Evolutionary conservation across 208 protist species (phyloP), one percentile per base, ranked within the genome.

Genomic region (Crithidia sp.): DNA sequence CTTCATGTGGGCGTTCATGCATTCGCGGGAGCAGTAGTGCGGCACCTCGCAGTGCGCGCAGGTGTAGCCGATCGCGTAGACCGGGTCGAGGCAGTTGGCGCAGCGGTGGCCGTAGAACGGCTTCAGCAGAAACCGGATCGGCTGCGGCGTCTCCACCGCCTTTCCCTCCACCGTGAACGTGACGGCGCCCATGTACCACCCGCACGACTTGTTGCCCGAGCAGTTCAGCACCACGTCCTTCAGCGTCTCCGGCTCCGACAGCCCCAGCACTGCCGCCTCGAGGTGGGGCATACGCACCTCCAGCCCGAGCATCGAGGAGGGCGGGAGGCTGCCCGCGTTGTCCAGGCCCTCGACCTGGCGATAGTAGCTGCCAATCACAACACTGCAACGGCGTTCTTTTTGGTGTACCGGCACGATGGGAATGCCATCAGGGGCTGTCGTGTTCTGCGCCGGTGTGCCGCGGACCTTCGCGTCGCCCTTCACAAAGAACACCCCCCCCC

Each of bases 21-120:
- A 96, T 0, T 91, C 83, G 10, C 84, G 80, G 12, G 83, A 90
- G 78, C 92, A 96, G 76, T 96, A 96, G 64, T 90, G 80, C 12
- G 89, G 82, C 61, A 83, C 81, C 66, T 91, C 87, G 77, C 92
- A 96, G 52, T 82, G 82, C 36, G 81, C 85, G 77, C 89, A 96
- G 7, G 84, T 86, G 77, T 87, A 96, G 28, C 89, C 89, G 63
- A 87, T 82, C 7, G 88, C 84, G 79, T 95, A 93, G 64, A 94
- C 89, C 10, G 92, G 92, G 65, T 96, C 92, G n/a, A 92, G 77
- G 73, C 92, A 96, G 74, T 82, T 76, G 4, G 88, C 91, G 76
- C 92, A 96, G 41, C 86, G 89, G 66, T 83, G 74, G 9, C 86
- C 87, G 45, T 85, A 82, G 62, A 88, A 92, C 3, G 88, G 84